These are phyloP conservation scores for Dryadomyces quercivorus DNA, from an alignment of 2,329 filamentous ascomycete species.

Conservation along the genomic window DNA sequence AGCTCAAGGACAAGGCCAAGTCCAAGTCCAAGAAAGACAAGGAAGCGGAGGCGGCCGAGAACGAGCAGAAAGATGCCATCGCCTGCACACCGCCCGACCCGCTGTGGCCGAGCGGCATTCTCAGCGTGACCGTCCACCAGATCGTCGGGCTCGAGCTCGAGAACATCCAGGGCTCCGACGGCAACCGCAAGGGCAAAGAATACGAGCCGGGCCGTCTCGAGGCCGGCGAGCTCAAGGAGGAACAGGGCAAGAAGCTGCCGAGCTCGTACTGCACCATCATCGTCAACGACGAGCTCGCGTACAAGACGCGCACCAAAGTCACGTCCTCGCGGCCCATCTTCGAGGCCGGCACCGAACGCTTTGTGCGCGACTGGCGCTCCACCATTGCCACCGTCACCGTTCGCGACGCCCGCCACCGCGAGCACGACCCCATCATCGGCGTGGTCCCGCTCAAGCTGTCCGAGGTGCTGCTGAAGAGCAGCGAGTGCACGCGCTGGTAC, in stretches of 20 bases:
- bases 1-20: constrained; percentile 62
- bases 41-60: constrained; percentile 51
- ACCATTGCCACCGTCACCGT: constrained; percentile 78
- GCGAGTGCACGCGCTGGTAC: constrained; percentile 84
- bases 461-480: constrained; percentile 77
- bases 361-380: constrained; percentile 87
- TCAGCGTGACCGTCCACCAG: constrained; percentile 80
- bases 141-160: constrained; percentile 91
- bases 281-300: constrained; percentile 75
- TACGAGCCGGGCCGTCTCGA: constrained; percentile 75
- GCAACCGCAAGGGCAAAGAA: constrained; percentile 72
- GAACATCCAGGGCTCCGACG: constrained; percentile 74
- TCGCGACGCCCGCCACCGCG: constrained; percentile 74
- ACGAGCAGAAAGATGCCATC: constrained; percentile 67
- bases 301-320: constrained; percentile 90
- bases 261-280: constrained; percentile 91
- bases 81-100: constrained; percentile 86
- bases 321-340: constrained; percentile 93
- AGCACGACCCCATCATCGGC: constrained; percentile 90
- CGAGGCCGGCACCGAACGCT: constrained; percentile 89
- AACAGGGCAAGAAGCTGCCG: constrained; percentile 66
- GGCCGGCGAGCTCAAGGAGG: constrained; percentile 77
- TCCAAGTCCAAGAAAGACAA: constrained; percentile 85
- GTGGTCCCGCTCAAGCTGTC: constrained; percentile 81
- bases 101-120: constrained; percentile 86